phyloP scores from a whole-genome alignment of 441 rosid genomes.

The Erodium trifolium region DNA sequence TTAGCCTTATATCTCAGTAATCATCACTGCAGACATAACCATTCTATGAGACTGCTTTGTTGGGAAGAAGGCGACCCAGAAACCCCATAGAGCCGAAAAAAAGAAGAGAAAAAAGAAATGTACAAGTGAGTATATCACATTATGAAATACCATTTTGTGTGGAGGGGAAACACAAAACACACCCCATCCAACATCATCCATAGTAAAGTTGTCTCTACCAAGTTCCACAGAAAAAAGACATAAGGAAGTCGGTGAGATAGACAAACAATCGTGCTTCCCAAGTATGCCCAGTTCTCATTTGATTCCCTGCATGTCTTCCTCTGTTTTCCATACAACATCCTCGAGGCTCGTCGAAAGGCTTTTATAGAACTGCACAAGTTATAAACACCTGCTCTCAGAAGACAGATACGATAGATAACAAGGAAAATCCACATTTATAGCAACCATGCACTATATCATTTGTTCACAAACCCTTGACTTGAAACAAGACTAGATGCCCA shows the following conservation, averaged over 20 bases:
- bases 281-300: conserved; percentile 18
- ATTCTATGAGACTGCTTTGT: background rate
- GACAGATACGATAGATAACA: background rate
- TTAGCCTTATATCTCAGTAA: background rate
- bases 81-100: background rate
- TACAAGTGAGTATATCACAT: background rate
- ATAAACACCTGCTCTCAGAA: background rate
- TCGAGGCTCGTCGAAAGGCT: conserved; percentile 68
- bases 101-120: background rate
- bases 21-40: background rate
- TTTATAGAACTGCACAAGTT: conserved; percentile 64
- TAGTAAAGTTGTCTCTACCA: conserved; percentile 15
- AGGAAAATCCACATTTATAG: no score
- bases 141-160: background rate
- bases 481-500: background rate
- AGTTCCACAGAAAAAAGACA: conserved; percentile 13
- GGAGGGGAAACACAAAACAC: conserved; percentile 3
- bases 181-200: conserved; percentile 18
- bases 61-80: background rate
- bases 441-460: no score
- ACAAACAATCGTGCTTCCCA: conserved; percentile 2
- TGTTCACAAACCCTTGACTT: background rate
- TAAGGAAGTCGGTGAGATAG: conserved; percentile 16
- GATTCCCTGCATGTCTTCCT: conserved; percentile 57
- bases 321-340: conserved; percentile 79